Evolutionary conservation across 176 grass and related monocot species (phyloP).

Genomic region (Tillandsia fasciculata): DNA sequence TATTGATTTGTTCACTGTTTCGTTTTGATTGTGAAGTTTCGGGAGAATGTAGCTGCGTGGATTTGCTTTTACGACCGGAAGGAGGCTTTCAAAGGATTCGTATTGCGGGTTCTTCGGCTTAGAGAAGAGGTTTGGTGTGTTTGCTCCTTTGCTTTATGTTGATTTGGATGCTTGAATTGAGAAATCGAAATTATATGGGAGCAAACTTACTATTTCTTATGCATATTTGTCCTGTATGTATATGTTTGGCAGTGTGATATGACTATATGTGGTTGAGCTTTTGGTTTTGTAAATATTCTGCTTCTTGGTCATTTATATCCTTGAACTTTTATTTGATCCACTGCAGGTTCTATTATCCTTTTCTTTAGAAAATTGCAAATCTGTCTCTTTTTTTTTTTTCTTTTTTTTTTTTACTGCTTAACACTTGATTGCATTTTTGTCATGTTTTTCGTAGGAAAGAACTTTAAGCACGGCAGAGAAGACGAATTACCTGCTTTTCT

Average conservation of each 20-base stretch:
- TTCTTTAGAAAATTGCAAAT: neutral
- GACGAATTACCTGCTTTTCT: constrained; percentile 90
- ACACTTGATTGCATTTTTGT: constrained; percentile 14
- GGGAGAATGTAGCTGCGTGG: constrained; percentile 93
- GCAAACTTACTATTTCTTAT: too few relatives aligned
- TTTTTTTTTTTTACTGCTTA: constrained; percentile 8
- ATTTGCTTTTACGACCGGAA: constrained; percentile 71
- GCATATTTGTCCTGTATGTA: too few relatives aligned
- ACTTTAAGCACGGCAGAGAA: constrained; percentile 67
- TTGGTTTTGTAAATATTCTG: neutral
- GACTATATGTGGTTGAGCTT: too few relatives aligned
- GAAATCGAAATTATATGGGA: too few relatives aligned
- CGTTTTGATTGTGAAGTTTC: constrained; percentile 39
- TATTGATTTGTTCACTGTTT: constrained; percentile 4
- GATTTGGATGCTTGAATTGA: neutral
- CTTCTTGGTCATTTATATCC: neutral
- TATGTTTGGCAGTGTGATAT: too few relatives aligned
- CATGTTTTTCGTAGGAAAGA: constrained; percentile 44
- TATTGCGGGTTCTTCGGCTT: constrained; percentile 70
- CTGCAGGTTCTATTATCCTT: neutral
- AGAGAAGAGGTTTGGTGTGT: constrained; percentile 52
- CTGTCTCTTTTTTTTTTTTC: neutral
- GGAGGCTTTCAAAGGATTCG: constrained; percentile 65
- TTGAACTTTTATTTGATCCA: neutral
- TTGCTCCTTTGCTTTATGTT: neutral